Evolutionary conservation across 1,139 yeast species (phyloP), one percentile per base, ranked within the genome.

Genomic region (Hanseniaspora uvarum): DNA sequence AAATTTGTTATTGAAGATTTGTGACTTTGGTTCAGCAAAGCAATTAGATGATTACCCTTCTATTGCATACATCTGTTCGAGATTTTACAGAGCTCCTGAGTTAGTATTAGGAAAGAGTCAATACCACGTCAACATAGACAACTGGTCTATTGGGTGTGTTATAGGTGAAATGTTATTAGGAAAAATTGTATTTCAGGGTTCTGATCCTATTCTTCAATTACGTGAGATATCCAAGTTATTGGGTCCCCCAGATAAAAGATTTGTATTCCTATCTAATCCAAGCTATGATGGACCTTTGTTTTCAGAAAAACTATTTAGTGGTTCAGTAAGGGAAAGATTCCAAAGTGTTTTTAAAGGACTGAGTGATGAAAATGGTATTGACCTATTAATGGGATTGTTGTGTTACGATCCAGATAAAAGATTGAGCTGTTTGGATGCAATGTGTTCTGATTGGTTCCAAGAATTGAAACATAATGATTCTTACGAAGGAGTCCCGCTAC

Each of bases 121-220:
- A 52, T 85, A 85, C 64, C 77, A 88, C 2, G 83, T 92, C 7
- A 84, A 83, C 63, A 83, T 85, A 56, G 94, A 85, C 65, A 79
- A 83, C 56, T 85, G 94, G 94, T 92, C 92, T 1, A 72, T 83
- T 55, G 94, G 94, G 1, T 85, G 94, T 72, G 92, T 84, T 10
- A 72, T 84, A 59, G 92, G 92, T 19, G 94, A 85, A 67, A 83
- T 85, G 89, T 76, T 83, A 59, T 73, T 83, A 62, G 89, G 92
- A 33, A 82, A 80, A 64, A 87, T 92, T 4, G 81, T 85, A 23
- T 85, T 85, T 70, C 92, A 83, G 69, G 94, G 94, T 53, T 82
- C 79, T 61, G 81, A 82, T 53, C 86, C 89, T 14, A 76, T 81
- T 63, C 69, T 81, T 53, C 94, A 84, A 67, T 72, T 84, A 60